phyloP scores from a whole-genome alignment of 176 grass and related monocot genomes.

The Phoenix roebelenii region DNA sequence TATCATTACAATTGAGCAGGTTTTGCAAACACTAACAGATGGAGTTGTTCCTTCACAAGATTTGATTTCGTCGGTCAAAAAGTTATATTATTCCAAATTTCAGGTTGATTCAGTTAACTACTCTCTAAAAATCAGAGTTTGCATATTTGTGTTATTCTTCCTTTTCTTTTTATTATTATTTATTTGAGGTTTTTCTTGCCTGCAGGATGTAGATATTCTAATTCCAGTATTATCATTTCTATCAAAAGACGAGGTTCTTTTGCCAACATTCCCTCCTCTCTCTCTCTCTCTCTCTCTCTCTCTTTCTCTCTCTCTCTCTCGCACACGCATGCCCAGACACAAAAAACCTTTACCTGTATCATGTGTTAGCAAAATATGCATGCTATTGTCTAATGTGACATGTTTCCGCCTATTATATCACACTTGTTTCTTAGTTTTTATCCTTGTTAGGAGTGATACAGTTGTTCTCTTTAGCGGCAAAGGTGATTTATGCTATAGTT shows the following conservation, averaged over 20 bases:
- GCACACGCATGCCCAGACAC: background rate
- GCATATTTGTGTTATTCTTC: background rate
- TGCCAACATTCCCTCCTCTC: background rate
- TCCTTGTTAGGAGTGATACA: too few species aligned
- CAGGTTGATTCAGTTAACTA: slow-evolving; percentile 38
- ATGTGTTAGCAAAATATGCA: too few species aligned
- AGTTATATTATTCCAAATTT: slow-evolving; percentile 59
- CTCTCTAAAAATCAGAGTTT: background rate
- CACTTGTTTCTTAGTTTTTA: too few species aligned
- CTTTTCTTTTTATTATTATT: background rate
- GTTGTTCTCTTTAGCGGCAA: too few species aligned
- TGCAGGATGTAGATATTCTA: slow-evolving; percentile 83
- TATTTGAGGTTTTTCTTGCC: slow-evolving; percentile 4
- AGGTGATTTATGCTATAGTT: too few species aligned
- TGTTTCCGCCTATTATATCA: too few species aligned
- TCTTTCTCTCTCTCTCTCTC: background rate
- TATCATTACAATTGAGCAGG: slow-evolving; percentile 41
- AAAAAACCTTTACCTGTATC: too few species aligned
- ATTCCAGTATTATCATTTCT: slow-evolving; percentile 67
- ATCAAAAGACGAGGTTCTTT: slow-evolving; percentile 79
- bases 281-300: background rate
- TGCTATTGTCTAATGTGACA: too few species aligned
- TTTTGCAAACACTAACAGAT: slow-evolving; percentile 79
- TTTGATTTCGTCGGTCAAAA: slow-evolving; percentile 70
- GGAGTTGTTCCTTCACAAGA: slow-evolving; percentile 61